phyloP scores from a whole-genome alignment of 331 rosid genomes.

The Rhamnella rubrinervis region DNA sequence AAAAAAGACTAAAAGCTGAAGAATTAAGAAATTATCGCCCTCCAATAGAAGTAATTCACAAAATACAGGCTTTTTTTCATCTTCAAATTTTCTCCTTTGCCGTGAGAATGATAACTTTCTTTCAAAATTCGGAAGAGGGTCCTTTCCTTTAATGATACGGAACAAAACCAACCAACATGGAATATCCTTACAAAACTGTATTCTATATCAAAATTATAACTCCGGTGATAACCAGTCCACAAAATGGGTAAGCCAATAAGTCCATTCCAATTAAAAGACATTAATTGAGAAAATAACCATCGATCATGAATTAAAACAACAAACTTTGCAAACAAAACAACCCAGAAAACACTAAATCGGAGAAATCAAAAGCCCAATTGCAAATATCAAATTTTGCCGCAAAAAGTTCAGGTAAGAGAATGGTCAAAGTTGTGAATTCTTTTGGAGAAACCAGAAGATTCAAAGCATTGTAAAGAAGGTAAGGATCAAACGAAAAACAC shows the following conservation, averaged over 20 bases:
- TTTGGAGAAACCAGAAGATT: conserved; percentile 22
- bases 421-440: conserved; percentile 9
- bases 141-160: conserved; percentile 31
- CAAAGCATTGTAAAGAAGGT: conserved; percentile 20
- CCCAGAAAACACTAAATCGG: conserved; percentile 16
- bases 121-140: conserved; percentile 24
- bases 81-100: background rate
- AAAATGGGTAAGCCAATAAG: conserved; percentile 11
- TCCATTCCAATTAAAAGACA: too few relatives aligned
- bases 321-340: background rate
- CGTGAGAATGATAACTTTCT: conserved; percentile 8
- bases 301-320: too few relatives aligned
- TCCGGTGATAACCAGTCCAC: conserved; percentile 8
- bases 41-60: background rate
- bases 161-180: too few relatives aligned
- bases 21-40: background rate
- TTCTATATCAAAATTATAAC: background rate
- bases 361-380: conserved; percentile 19
- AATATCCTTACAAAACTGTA: too few relatives aligned
- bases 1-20: background rate
- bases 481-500: conserved; percentile 4
- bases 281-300: background rate
- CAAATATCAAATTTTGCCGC: conserved; percentile 5
- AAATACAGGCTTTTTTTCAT: background rate
- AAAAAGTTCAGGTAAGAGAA: conserved; percentile 1